Conservation (phyloP, 306 rosid species). For the Geum urbanum region DNA sequence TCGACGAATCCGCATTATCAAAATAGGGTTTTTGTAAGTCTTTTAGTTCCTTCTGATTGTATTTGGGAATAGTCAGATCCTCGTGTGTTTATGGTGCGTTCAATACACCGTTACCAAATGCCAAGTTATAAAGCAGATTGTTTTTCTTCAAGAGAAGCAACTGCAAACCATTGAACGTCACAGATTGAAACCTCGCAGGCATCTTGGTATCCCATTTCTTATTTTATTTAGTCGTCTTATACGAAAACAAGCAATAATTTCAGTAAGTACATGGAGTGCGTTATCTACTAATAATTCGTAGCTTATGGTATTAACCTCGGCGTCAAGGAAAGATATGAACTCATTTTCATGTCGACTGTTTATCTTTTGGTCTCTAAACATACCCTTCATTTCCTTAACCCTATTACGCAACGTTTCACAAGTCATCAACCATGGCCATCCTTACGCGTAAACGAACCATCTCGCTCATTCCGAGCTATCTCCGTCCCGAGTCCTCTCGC, state of each 20-base stretch:
- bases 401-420: slow-evolving; percentile 22
- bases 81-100: neutral
- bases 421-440: slow-evolving; percentile 37
- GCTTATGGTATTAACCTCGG: no score
- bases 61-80: neutral
- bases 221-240: no score
- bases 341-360: slow-evolving; percentile 8
- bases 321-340: slow-evolving; percentile 21
- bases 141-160: no score
- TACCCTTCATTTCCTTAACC: slow-evolving; percentile 23
- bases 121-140: neutral
- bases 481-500: slow-evolving; percentile 33
- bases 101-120: neutral
- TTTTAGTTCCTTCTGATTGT: neutral
- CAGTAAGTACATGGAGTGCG: no score
- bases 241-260: no score
- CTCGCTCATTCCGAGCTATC: slow-evolving; percentile 33
- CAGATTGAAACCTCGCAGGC: no score
- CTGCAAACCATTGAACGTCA: no score
- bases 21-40: neutral
- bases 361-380: slow-evolving; percentile 27
- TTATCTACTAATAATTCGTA: no score
- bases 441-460: slow-evolving; percentile 34
- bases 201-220: no score
- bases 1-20: neutral